Base-by-base conservation (phyloP, 2,329 filamentous ascomycete genomes). In the Elsinoe ampelina region DNA sequence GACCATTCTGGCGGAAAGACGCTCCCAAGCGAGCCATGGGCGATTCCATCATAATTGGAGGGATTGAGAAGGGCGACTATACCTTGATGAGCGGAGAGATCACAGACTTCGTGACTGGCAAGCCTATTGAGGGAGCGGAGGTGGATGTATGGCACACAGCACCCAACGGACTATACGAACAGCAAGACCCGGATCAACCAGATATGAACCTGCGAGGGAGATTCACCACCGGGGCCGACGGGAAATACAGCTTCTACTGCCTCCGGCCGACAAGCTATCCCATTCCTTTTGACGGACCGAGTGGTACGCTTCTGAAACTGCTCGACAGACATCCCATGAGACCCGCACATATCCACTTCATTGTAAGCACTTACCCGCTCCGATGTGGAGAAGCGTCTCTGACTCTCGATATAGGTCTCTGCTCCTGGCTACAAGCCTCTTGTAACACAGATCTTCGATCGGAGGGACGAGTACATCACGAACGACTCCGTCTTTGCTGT, bases 61-160 rank as follows among this genome's bases (percentile, higher is more conserved):
- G 78, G 26, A 71, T 75, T 3, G 64, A 73, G 2, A 72, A 77
- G 57, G 79, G 75, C 22, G 72, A 86, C 60, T 72, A 83, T 26
- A 77, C 79, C 2, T 81, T 77, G 64, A 83, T 89, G 77, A 80
- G 87, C 62, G 86, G 87, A 51, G 74, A 66, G 2, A 78, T 85
- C 1, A 67, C 78, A 20, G 75, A 80, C 66, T 80, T 80, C 51
- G 68, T 65, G 32, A 87, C 84, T 0, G 82, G 83, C 55, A 73
- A 81, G 69, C 84, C 85, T 0, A 75, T 92, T 43, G 75, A 78
- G 15, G 77, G 77, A 58, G 86, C 86, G 1, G 76, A 81, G 19
- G 77, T 93, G 35, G 87, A 92, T 65, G 78, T 91, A 54, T 93
- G 88, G 87, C 84, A 91, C 66, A 86, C 86, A 0, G 86, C 82